Evolutionary conservation across 768 basidiomycete genomes (phyloP).

Genomic region (Calocera viscosa): DNA sequence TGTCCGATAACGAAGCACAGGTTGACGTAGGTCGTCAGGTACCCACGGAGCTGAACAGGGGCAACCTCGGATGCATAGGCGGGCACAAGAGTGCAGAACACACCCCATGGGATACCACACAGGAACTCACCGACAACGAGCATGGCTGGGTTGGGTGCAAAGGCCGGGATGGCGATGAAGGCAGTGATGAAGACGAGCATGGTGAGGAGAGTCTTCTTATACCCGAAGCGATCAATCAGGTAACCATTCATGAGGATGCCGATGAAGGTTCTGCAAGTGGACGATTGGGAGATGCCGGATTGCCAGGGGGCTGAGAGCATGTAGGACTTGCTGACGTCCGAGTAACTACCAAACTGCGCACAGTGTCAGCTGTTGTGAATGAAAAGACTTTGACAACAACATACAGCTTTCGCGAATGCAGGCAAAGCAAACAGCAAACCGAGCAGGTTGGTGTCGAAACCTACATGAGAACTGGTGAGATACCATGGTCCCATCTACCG

Average conservation of each 20-base stretch:
- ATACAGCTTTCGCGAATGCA: neutral
- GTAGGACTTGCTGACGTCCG: constrained; percentile 15
- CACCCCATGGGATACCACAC: constrained; percentile 25
- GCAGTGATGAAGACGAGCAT: constrained; percentile 21
- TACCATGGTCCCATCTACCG: neutral
- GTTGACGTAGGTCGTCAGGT: constrained; percentile 24
- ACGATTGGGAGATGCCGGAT: constrained; percentile 27
- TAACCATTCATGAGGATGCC: constrained; percentile 15
- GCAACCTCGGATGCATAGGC: constrained; percentile 23
- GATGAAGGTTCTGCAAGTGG: constrained; percentile 15
- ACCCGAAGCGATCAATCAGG: constrained; percentile 27
- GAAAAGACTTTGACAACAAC: neutral
- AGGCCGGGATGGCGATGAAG: constrained; percentile 17
- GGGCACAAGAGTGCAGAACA: constrained; percentile 20
- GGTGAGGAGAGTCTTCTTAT: constrained; percentile 23
- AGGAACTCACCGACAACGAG: constrained; percentile 17
- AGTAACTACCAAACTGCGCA: neutral
- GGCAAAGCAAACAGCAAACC: neutral
- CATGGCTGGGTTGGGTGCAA: constrained; percentile 10
- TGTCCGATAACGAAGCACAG: constrained; percentile 24
- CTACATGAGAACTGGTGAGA: neutral
- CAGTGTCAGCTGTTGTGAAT: neutral
- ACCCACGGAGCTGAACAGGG: constrained; percentile 15
- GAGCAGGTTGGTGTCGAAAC: neutral
- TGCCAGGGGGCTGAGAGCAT: constrained; percentile 30